Evolutionary conservation across 139 green algal genomes (phyloP).

Genomic region (Chlorella sp.): DNA sequence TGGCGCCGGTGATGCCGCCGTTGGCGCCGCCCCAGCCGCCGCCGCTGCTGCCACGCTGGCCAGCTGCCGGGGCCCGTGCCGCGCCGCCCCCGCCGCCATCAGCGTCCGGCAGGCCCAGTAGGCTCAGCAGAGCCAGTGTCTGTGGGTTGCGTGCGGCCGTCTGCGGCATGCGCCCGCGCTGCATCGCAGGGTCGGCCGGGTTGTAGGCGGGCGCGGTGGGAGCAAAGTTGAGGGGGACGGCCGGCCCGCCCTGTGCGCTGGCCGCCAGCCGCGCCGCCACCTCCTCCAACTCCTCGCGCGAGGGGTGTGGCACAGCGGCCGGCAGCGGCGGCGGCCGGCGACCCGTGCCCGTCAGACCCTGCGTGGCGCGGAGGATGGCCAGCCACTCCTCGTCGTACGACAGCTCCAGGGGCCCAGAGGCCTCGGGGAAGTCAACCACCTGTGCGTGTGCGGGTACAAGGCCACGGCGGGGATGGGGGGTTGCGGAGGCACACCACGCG

Average conservation of each 20-base stretch:
- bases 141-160: slow-evolving; percentile 48
- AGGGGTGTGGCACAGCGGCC: background rate
- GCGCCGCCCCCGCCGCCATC: background rate
- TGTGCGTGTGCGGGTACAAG: too few species aligned
- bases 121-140: slow-evolving; percentile 65
- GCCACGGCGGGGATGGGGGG: too few species aligned
- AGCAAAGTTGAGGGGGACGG: slow-evolving; percentile 78
- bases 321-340: slow-evolving; percentile 39
- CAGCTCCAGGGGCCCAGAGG: slow-evolving; percentile 63
- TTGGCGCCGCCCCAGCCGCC: background rate
- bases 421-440: slow-evolving; percentile 74
- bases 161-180: slow-evolving; percentile 38
- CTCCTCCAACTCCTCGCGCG: slow-evolving; percentile 6
- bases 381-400: slow-evolving; percentile 96
- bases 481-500: too few species aligned
- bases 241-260: slow-evolving; percentile 28
- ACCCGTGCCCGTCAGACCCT: slow-evolving; percentile 61
- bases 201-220: slow-evolving; percentile 59
- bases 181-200: slow-evolving; percentile 36
- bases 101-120: slow-evolving; percentile 72
- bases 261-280: background rate
- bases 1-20: background rate
- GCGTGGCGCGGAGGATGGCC: slow-evolving; percentile 78
- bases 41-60: background rate
- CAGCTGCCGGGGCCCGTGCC: background rate